Evolutionary conservation across 1,284 basidiomycete genomes (phyloP).

Genomic region (Testicularia cyperi): DNA sequence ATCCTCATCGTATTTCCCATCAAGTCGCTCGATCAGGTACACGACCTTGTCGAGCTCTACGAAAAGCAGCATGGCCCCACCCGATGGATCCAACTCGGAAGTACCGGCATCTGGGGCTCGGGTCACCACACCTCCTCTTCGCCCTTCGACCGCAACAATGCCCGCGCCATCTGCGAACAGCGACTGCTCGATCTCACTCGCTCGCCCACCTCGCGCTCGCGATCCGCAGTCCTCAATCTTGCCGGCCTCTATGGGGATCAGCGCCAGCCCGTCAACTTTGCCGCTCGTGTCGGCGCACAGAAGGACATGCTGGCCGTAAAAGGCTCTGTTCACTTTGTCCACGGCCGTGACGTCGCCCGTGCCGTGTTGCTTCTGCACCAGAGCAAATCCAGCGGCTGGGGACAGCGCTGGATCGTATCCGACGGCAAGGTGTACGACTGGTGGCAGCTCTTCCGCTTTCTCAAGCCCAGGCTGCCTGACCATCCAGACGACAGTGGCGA

Average conservation of each 20-base stretch:
- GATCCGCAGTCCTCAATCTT: conserved; percentile 40
- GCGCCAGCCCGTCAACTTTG: conserved; percentile 38
- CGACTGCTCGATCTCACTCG: conserved; percentile 22
- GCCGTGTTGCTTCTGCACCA: conserved; percentile 39
- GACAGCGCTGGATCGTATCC: conserved; percentile 46
- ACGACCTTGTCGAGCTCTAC: conserved; percentile 38
- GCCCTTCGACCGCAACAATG: conserved; percentile 25
- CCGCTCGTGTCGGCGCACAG: conserved; percentile 28
- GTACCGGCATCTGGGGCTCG: conserved; percentile 46
- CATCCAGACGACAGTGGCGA: conserved; percentile 24
- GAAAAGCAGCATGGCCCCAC: conserved; percentile 18
- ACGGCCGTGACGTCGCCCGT: conserved; percentile 46
- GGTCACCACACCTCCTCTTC: conserved; percentile 21
- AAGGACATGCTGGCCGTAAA: conserved; percentile 36
- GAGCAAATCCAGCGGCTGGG: conserved; percentile 19
- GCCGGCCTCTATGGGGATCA: conserved; percentile 47
- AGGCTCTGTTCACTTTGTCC: conserved; percentile 47
- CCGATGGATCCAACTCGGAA: conserved; percentile 51
- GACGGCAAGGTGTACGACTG: conserved; percentile 41
- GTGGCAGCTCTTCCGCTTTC: conserved; percentile 40
- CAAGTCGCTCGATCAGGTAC: conserved; percentile 30
- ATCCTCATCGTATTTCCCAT: conserved; percentile 68
- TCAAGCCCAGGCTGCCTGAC: conserved; percentile 23
- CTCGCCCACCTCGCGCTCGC: neutral
- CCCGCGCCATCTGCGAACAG: conserved; percentile 28